Percentiles rank a stretch among this genome's conserved stretches.
phyloP scores from a whole-genome alignment of 1,139 yeast genomes.

The Scheffersomyces titani region DNA sequence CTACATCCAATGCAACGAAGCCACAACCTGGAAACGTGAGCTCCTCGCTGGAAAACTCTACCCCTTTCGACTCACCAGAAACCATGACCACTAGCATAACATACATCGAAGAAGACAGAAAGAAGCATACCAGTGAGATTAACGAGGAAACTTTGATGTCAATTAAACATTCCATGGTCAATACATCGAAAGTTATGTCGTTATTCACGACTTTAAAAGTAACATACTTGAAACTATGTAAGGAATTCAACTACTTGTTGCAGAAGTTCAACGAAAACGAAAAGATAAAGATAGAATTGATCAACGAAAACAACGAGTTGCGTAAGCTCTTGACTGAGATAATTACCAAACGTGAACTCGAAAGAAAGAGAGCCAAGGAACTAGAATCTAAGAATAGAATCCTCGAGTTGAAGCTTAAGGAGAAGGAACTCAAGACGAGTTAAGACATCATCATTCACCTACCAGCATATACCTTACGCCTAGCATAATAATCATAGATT shows the following conservation, averaged over 20 bases:
- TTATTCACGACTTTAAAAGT: constrained; percentile 34
- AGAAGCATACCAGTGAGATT: constrained; percentile 2
- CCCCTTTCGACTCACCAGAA: constrained; percentile 19
- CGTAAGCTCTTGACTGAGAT: constrained; percentile 28
- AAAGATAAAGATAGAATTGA: constrained; percentile 31
- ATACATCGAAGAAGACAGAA: constrained; percentile 12
- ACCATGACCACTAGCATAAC: constrained; percentile 12
- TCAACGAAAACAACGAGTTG: constrained; percentile 37
- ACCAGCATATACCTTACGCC: not conserved
- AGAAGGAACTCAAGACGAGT: not conserved
- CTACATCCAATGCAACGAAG: not conserved
- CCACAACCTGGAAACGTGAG: not conserved
- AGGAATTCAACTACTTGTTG: constrained; percentile 36
- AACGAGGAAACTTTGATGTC: constrained; percentile 22
- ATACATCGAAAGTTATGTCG: constrained; percentile 26
- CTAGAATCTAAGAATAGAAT: not conserved
- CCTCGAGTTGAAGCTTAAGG: not conserved
- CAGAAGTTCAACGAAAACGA: constrained; percentile 39
- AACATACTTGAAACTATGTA: constrained; percentile 38
- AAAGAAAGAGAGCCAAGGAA: constrained; percentile 9
- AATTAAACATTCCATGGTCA: constrained; percentile 31
- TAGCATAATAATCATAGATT: not conserved
- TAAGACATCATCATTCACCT: not conserved
- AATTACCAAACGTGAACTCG: constrained; percentile 21
- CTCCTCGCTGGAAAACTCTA: constrained; percentile 8